phyloP scores from a whole-genome alignment of 257 asterid genomes.

The Lithospermum erythrorhizon region DNA sequence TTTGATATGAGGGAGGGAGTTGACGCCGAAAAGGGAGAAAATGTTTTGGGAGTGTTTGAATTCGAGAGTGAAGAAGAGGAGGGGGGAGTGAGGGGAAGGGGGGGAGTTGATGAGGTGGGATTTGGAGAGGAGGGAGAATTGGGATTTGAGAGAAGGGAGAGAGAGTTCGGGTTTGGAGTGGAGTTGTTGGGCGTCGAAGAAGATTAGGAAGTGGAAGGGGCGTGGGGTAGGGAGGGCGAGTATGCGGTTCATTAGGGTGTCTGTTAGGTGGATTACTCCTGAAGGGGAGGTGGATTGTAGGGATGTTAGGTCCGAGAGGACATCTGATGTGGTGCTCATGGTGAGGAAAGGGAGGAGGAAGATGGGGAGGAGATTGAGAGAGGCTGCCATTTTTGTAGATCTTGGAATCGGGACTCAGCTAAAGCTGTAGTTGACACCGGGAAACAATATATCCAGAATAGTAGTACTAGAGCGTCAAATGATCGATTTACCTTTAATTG shows the following conservation, averaged over 20 bases:
- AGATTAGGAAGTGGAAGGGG: conserved; percentile 58
- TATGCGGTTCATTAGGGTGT: conserved; percentile 46
- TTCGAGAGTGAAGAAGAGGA: conserved; percentile 66
- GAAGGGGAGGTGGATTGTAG: conserved; percentile 45
- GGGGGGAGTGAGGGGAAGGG: conserved; percentile 12
- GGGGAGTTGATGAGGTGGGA: conserved; percentile 62
- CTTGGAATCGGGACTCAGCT: too few species aligned
- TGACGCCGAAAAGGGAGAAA: conserved; percentile 48
- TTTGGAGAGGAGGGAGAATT: conserved; percentile 46
- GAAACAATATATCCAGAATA: too few species aligned
- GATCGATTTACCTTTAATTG: too few species aligned
- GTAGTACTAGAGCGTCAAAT: too few species aligned
- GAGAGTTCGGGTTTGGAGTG: conserved; percentile 54
- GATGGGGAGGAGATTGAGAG: conserved; percentile 1
- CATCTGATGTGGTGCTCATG: conserved; percentile 17
- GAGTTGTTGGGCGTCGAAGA: conserved; percentile 73
- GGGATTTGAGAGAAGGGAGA: conserved; percentile 48
- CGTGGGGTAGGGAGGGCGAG: conserved; percentile 53
- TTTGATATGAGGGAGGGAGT: conserved; percentile 73
- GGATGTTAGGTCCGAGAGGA: conserved; percentile 31
- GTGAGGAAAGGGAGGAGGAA: conserved; percentile 22
- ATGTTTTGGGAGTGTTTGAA: conserved; percentile 62
- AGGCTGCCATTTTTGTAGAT: too few species aligned
- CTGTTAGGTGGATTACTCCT: conserved; percentile 59
- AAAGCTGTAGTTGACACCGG: too few species aligned